Evolutionary conservation across 2,329 filamentous ascomycete genomes (phyloP).

Genomic region (Colletotrichum chrysophilum): DNA sequence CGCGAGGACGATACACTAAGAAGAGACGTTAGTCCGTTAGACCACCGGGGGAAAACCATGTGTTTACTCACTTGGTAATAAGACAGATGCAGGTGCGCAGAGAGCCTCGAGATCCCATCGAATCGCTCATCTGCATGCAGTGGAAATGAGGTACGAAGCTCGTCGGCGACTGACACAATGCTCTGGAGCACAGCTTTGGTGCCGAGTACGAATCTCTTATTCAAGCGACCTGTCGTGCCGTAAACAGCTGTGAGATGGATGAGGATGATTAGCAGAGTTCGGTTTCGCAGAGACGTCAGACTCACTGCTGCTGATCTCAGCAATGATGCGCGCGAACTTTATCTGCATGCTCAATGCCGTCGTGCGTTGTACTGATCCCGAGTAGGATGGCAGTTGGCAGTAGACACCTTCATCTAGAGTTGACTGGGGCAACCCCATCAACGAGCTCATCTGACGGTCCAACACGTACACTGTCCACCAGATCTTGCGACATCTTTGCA

Average conservation of each 20-base stretch:
- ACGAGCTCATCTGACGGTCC: slow-evolving; percentile 57
- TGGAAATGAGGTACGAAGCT: slow-evolving; percentile 34
- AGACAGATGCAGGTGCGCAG: slow-evolving; percentile 35
- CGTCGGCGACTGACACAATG: slow-evolving; percentile 33
- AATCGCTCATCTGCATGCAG: slow-evolving; percentile 30
- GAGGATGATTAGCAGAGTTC: not conserved
- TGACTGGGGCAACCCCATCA: slow-evolving; percentile 57
- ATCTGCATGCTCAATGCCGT: slow-evolving; percentile 38
- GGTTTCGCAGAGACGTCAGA: accelerated
- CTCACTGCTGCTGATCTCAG: slow-evolving; percentile 34
- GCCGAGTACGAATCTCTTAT: slow-evolving; percentile 33
- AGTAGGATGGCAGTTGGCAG: slow-evolving; percentile 38
- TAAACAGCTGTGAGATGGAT: slow-evolving; percentile 29
- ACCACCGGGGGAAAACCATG: too few species aligned
- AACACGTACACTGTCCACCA: slow-evolving; percentile 62
- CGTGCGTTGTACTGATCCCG: slow-evolving; percentile 28
- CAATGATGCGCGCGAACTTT: slow-evolving; percentile 33
- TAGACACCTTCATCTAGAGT: slow-evolving; percentile 55
- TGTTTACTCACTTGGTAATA: slow-evolving; percentile 34
- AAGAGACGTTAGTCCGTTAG: not conserved
- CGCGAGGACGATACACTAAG: slow-evolving; percentile 35
- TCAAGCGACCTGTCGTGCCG: slow-evolving; percentile 30
- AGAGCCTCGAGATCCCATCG: slow-evolving; percentile 37
- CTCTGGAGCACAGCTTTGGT: slow-evolving; percentile 34
- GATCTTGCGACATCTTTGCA: slow-evolving; percentile 52